Evolutionary conservation across 2,329 filamentous ascomycete species (phyloP), one percentile per base, ranked within the genome.

Genomic region (Blastomyces silverae): DNA sequence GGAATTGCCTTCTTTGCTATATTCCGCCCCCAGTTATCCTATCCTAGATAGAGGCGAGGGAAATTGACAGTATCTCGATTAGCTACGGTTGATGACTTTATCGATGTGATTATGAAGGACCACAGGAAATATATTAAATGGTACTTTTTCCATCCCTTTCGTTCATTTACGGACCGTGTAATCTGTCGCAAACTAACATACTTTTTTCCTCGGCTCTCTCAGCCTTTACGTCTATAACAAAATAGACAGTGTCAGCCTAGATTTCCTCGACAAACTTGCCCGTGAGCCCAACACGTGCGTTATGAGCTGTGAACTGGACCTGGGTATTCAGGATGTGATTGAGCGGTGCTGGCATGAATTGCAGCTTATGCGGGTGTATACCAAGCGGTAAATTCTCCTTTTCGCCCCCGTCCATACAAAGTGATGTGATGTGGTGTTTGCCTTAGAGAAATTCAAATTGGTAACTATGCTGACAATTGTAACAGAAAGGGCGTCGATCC

Each of bases 161-260:
- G 50, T 63, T 52, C 50, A 46, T 64, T 63, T 39, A 48, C 25
- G 6, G 22, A 34, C 31, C 20, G 15, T 57, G n/a, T 10, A 17
- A 37, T 22, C n/a, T 22, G 3, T 34, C 46, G 25, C 0, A n/a
- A 50, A 15, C 46, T 64, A 39, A 63, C 28, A 52, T 42, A 20
- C 25, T 28, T 46, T n/a, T 46, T n/a, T n/a, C n/a, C 31, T 1
- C 13, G 34, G 2, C 15, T 15, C 15, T 15, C 10, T 20, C 42
- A 83, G 91, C 74, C 84, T 99, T 42, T 99, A 99, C 79, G 93
- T 97, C 42, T 99, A 99, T 87, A 99, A 99, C 88, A 99, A 99
- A 81, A 96, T 99, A 79, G 94, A 99, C 80, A 89, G 87, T 76
- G 90, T 99, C 66, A 93, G 89, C 53, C 85, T 99, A 69, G 92